These are phyloP conservation scores for Cochlearia excelsa DNA, from an alignment of 345 rosid genomes.

Conservation along the genomic window DNA sequence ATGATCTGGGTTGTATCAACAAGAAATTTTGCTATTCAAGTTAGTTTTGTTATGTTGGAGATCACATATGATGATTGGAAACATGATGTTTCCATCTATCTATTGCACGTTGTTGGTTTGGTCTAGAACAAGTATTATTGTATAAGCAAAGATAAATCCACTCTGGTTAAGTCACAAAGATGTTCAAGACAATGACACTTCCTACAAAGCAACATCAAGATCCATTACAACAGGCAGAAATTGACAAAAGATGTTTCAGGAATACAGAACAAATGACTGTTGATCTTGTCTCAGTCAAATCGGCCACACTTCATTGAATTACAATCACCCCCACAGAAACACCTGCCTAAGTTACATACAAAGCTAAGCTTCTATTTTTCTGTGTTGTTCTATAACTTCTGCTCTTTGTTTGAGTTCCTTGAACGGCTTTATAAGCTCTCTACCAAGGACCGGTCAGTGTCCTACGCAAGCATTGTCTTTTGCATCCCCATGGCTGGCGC, in stretches of 20 bases:
- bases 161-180: slow-evolving; percentile 18
- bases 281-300: slow-evolving; percentile 29
- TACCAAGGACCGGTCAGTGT: slow-evolving; percentile 91
- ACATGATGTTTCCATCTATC: slow-evolving; percentile 11
- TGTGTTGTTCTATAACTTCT: slow-evolving; percentile 25
- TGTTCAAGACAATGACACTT: slow-evolving; percentile 22
- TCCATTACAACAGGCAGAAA: slow-evolving; percentile 28
- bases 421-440: slow-evolving; percentile 27
- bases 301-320: slow-evolving; percentile 41
- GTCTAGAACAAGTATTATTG: background rate
- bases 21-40: slow-evolving; percentile 16
- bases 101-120: background rate
- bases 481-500: slow-evolving; percentile 53
- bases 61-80: background rate
- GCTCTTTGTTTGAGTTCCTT: slow-evolving; percentile 20
- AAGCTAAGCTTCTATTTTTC: slow-evolving; percentile 34
- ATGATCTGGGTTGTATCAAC: background rate
- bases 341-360: slow-evolving; percentile 41
- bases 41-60: slow-evolving; percentile 12
- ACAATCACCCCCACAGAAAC: slow-evolving; percentile 42
- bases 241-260: slow-evolving; percentile 25
- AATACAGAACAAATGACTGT: slow-evolving; percentile 15
- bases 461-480: slow-evolving; percentile 76
- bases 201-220: slow-evolving; percentile 18
- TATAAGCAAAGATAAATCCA: slow-evolving; percentile 6